Evolutionary conservation across 2,329 filamentous ascomycete species (phyloP).

Genomic region (Fusarium graminum): DNA sequence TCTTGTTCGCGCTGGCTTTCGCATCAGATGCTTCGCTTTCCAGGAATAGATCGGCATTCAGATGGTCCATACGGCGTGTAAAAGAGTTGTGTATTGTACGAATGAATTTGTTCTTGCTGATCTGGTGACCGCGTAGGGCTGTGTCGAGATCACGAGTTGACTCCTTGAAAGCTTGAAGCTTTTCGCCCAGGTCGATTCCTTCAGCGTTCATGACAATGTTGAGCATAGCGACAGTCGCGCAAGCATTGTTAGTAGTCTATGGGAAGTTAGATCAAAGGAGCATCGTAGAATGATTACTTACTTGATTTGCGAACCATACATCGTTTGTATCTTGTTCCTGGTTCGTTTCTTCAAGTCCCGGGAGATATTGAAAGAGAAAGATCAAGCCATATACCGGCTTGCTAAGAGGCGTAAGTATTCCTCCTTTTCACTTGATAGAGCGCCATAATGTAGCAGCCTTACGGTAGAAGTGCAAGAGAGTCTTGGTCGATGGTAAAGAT

Average conservation of each 20-base stretch:
- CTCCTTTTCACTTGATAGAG: neutral
- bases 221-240: conserved; percentile 90
- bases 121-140: conserved; percentile 78
- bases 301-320: conserved; percentile 96
- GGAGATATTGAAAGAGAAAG: conserved; percentile 82
- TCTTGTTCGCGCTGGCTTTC: conserved; percentile 53
- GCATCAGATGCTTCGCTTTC: conserved; percentile 65
- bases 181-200: conserved; percentile 74
- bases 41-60: conserved; percentile 76
- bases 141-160: conserved; percentile 77
- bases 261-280: conserved; percentile 22
- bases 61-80: conserved; percentile 80
- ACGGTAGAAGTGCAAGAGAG: conserved; percentile 73
- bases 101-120: conserved; percentile 81
- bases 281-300: conserved; percentile 52
- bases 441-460: conserved; percentile 40
- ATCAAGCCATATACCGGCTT: conserved; percentile 87
- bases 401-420: conserved; percentile 56
- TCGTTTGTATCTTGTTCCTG: conserved; percentile 67
- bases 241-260: conserved; percentile 84
- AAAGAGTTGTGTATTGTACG: conserved; percentile 90
- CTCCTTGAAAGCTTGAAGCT: conserved; percentile 78
- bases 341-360: conserved; percentile 64
- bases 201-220: conserved; percentile 92
- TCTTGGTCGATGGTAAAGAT: conserved; percentile 79